Evolutionary conservation across 805 yeast species (phyloP).

Genomic region (Debaryomyces castellii): DNA sequence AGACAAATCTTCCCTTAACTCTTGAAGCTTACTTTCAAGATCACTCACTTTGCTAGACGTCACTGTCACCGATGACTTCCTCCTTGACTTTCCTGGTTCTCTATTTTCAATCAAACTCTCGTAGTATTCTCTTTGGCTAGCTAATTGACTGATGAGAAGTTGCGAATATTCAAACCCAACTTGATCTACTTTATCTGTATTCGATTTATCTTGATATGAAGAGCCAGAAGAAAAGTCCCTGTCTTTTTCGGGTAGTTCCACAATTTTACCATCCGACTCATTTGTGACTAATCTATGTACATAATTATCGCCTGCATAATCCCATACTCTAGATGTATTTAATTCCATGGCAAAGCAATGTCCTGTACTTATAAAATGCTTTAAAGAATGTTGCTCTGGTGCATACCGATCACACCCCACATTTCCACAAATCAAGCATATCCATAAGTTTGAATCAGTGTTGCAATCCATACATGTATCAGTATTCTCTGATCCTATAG

Average conservation of each 20-base stretch:
- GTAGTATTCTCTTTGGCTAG: constrained; percentile 81
- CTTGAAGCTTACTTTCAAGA: constrained; percentile 29
- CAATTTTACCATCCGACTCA: constrained; percentile 85
- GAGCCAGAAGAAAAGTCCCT: constrained; percentile 2
- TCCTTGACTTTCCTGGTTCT: constrained; percentile 16
- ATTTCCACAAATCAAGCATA: constrained; percentile 86
- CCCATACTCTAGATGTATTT: constrained; percentile 87
- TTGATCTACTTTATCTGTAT: constrained; percentile 47
- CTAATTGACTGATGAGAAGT: constrained; percentile 73
- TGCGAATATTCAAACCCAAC: constrained; percentile 79
- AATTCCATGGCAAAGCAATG: constrained; percentile 94
- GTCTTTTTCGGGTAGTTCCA: constrained; percentile 57
- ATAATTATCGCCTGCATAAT: constrained; percentile 86
- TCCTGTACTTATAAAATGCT: constrained; percentile 72
- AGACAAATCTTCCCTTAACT: constrained; percentile 20
- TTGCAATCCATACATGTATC: constrained; percentile 57
- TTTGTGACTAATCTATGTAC: constrained; percentile 85
- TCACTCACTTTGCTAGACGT: constrained; percentile 8
- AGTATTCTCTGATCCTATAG: constrained; percentile 7
- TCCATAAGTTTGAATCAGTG: constrained; percentile 69
- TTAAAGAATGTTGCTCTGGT: constrained; percentile 79
- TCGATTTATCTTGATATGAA: constrained; percentile 5
- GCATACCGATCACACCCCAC: constrained; percentile 88
- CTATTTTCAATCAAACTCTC: constrained; percentile 45
- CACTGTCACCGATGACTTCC: constrained; percentile 16